Evolutionary conservation across 2,329 filamentous ascomycete genomes (phyloP).

Genomic region (Penicillium sp.): DNA sequence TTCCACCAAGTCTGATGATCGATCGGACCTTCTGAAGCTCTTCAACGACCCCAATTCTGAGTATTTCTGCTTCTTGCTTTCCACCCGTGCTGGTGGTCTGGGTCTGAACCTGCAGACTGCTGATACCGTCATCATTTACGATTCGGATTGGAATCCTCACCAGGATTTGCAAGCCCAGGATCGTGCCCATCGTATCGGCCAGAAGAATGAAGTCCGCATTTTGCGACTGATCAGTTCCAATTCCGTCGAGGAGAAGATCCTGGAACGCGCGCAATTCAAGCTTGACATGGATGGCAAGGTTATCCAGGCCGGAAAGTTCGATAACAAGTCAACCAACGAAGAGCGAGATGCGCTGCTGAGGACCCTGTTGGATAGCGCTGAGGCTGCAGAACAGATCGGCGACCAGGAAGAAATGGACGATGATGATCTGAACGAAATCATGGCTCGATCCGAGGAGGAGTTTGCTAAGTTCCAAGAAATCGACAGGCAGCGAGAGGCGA

Average conservation of each 20-base stretch:
- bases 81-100: constrained; percentile 94
- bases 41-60: constrained; percentile 89
- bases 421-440: constrained; percentile 90
- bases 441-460: constrained; percentile 82
- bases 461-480: constrained; percentile 72
- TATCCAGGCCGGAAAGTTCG: constrained; percentile 98
- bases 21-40: constrained; percentile 77
- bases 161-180: constrained; percentile 98
- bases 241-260: constrained; percentile 96
- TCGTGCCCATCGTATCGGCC: constrained; percentile 98
- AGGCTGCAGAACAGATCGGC: constrained; percentile 63
- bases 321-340: constrained; percentile 98
- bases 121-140: constrained; percentile 98
- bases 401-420: constrained; percentile 98
- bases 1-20: constrained; percentile 95
- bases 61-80: constrained; percentile 98
- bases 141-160: constrained; percentile 99
- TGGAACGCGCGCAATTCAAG: constrained; percentile 95
- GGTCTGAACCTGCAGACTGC: constrained; percentile 96
- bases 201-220: constrained; percentile 99
- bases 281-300: constrained; percentile 99
- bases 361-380: constrained; percentile 79
- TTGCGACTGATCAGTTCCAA: constrained; percentile 92
- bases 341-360: constrained; percentile 96
- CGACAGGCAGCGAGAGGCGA: constrained; percentile 66